Base-by-base conservation (phyloP, 805 yeast species). In the Metschnikowia bowlesiae region DNA sequence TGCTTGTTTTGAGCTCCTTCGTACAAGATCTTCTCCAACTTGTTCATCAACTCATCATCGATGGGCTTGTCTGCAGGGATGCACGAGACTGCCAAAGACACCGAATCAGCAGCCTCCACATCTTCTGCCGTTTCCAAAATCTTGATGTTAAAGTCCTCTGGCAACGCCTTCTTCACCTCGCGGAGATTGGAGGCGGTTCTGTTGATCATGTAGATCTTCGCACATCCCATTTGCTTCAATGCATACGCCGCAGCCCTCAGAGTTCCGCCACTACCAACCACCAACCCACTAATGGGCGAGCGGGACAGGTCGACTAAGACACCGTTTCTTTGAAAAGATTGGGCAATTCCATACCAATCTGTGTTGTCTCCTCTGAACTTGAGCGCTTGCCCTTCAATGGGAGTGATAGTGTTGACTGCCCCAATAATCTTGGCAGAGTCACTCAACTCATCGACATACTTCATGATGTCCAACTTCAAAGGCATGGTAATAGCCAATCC, bases 401-500 rank as follows among this genome's bases (percentile, higher is more conserved):
- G 87, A 36, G 78, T 75, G 45, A 94, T 79, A 0, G 99, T 94
- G 70, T 94, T 94, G 48, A 94, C 90, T 18, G 99, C 98, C 39
- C 98, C 98, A 59, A 94, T 89, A n/a, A 67, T 58, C 54, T 76
- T 65, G 13, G 96, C 98, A 14, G 95, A 81, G n/a, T 80, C 85
- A 7, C 89, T 79, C 39, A 92, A 71, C 52, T 80, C 84, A 53
- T 76, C 74, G 55, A 85, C 77, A 56, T 80, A 79, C 57, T 82
- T 75, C 71, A 87, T 82, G 54, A 92, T 83, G 51, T 85, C 95
- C 49, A 89, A 63, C 65, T 94, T 94, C 63, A 92, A 74, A 4
- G 99, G 99, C 63, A 92, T 92, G 1, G 99, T 94, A 7, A 94
- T 89, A 5, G 96, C 91, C 54, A 87, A 82, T n/a, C 99, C 99